A percentile compares a stretch with the other conserved stretches of the same genome.
Conservation (phyloP, 345 rosid species). For the Populus simonii region DNA sequence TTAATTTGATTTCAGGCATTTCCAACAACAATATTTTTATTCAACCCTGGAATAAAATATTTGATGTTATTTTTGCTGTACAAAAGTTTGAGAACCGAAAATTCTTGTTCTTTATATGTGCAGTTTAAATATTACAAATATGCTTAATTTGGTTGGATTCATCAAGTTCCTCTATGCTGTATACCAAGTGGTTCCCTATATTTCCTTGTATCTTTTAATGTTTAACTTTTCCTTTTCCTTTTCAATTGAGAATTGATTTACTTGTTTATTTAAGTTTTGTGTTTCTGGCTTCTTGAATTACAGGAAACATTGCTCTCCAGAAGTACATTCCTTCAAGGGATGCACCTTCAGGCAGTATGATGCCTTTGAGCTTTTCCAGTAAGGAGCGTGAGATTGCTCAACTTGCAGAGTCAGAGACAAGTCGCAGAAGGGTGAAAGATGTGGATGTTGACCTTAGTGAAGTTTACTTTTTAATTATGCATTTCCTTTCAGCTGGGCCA, state of each 20-base stretch:
- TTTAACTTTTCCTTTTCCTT: background rate
- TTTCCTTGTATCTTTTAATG: background rate
- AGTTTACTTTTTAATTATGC: slow-evolving; percentile 88
- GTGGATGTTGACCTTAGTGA: slow-evolving; percentile 77
- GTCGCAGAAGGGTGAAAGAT: slow-evolving; percentile 39
- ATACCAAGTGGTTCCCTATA: background rate
- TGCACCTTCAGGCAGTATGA: slow-evolving; percentile 51
- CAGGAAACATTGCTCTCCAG: slow-evolving; percentile 65
- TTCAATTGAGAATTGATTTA: background rate
- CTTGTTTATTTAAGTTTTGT: background rate
- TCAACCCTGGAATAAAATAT: background rate
- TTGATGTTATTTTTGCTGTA: background rate
- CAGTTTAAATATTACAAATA: background rate
- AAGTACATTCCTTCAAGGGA: slow-evolving; percentile 55
- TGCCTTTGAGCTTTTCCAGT: slow-evolving; percentile 57
- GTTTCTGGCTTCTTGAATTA: background rate
- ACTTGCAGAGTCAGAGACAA: slow-evolving; percentile 41
- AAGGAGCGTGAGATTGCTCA: slow-evolving; percentile 54
- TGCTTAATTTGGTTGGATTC: slow-evolving; percentile 6
- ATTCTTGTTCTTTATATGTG: background rate
- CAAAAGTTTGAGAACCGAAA: background rate
- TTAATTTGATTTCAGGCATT: background rate
- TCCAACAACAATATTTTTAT: background rate
- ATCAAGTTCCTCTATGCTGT: background rate
- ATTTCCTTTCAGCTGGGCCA: slow-evolving; percentile 88